Conservation (phyloP, 352 stramenopile genomes). For the Achlya hypogyna region DNA sequence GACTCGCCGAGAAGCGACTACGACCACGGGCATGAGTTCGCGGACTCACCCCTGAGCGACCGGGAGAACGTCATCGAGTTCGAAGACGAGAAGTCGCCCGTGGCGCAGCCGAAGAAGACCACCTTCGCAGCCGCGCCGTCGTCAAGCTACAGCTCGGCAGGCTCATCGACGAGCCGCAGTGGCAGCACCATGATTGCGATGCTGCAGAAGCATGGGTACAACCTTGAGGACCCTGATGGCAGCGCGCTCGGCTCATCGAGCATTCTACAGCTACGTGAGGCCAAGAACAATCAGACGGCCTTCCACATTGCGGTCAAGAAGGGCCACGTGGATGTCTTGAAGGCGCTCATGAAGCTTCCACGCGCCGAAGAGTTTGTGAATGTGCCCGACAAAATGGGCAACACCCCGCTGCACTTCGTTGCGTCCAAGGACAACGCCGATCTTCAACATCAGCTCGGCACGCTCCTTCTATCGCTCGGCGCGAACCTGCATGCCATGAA, state of each 20-base stretch:
- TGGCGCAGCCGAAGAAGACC: not conserved
- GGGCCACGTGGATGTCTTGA: slow-evolving; percentile 69
- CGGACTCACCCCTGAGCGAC: not conserved
- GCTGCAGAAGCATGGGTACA: slow-evolving; percentile 79
- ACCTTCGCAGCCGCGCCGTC: not conserved
- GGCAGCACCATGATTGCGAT: slow-evolving; percentile 42
- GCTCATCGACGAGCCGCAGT: not conserved
- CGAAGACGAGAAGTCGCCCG: not conserved
- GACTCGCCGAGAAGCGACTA: not conserved
- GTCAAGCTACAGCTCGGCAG: not conserved
- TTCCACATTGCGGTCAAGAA: slow-evolving; percentile 79
- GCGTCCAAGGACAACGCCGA: slow-evolving; percentile 33
- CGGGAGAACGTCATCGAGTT: not conserved
- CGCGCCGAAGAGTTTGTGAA: slow-evolving; percentile 61
- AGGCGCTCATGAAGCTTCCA: slow-evolving; percentile 68
- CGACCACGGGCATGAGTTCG: no score
- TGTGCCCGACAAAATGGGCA: slow-evolving; percentile 59
- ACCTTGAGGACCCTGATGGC: slow-evolving; percentile 36
- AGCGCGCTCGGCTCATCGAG: slow-evolving; percentile 27
- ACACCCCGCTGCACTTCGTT: slow-evolving; percentile 77
- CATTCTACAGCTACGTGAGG: slow-evolving; percentile 67
- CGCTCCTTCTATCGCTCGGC: slow-evolving; percentile 53
- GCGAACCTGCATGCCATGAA: slow-evolving; percentile 58
- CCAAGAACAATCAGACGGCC: slow-evolving; percentile 78
- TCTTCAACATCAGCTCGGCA: slow-evolving; percentile 46